Percentiles rank a stretch among this genome's conserved stretches.
These are phyloP conservation scores for Ogataea allantospora DNA, from an alignment of 805 yeast genomes.

Conservation along the genomic window DNA sequence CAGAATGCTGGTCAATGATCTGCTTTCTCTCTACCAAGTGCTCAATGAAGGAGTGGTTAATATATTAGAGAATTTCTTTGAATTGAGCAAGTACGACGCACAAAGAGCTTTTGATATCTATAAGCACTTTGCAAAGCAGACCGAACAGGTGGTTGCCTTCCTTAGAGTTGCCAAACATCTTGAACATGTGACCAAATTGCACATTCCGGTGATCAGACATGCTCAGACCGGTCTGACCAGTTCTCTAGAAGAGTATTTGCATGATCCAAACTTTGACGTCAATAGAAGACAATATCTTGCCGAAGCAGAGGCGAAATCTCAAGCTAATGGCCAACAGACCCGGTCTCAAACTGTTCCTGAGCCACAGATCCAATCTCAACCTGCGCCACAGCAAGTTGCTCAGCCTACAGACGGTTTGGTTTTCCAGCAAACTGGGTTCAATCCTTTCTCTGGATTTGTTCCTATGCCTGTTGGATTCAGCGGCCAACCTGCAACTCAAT, in stretches of 20 bases:
- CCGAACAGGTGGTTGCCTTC: constrained; percentile 83
- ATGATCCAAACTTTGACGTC: constrained; percentile 79
- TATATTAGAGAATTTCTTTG: constrained; percentile 90
- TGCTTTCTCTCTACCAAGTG: constrained; percentile 81
- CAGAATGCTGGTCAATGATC: constrained; percentile 84
- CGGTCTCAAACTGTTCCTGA: constrained; percentile 14
- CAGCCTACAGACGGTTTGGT: constrained; percentile 19
- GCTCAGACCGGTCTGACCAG: constrained; percentile 92
- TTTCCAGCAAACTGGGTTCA: constrained; percentile 29
- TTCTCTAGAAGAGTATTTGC: constrained; percentile 82
- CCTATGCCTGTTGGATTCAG: constrained; percentile 9
- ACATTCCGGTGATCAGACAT: constrained; percentile 93
- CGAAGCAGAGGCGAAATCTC: constrained; percentile 47
- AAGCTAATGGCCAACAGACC: constrained; percentile 13
- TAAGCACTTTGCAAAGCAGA: constrained; percentile 79
- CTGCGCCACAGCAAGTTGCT: constrained; percentile 5
- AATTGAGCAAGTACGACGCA: constrained; percentile 83
- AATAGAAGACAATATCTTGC: constrained; percentile 76
- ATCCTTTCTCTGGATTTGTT: constrained; percentile 25
- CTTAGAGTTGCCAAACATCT: constrained; percentile 85
- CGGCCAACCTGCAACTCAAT: neutral
- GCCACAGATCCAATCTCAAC: constrained; percentile 10
- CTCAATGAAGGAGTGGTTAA: constrained; percentile 96
- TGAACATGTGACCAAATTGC: constrained; percentile 82
- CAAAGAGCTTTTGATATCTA: constrained; percentile 82